These are phyloP conservation scores for Diutina catenulata DNA, from an alignment of 1,139 yeast genomes.

Conservation along the genomic window DNA sequence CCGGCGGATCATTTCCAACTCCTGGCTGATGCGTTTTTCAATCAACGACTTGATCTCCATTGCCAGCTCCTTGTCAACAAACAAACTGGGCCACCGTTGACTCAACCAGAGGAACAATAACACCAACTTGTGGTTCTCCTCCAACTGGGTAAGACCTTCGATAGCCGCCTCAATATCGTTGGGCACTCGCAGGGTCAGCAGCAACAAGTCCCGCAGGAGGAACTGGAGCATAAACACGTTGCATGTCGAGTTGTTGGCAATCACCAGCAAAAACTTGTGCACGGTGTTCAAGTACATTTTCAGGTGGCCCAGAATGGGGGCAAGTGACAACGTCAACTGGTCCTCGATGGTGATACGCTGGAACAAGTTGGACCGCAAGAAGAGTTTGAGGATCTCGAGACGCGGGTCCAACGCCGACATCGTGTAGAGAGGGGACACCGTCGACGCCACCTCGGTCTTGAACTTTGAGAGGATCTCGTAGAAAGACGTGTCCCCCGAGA, in stretches of 20 bases:
- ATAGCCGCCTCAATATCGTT: conserved; percentile 15
- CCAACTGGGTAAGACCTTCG: conserved; percentile 39
- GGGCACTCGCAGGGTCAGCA: conserved; percentile 7
- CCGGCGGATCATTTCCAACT: conserved; percentile 19
- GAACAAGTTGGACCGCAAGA: conserved; percentile 23
- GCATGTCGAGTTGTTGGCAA: conserved; percentile 25
- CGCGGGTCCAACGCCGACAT: conserved; percentile 25
- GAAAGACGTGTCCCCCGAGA: conserved; percentile 35
- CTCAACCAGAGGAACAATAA: conserved; percentile 76
- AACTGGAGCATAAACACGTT: conserved; percentile 34
- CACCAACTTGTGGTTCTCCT: conserved; percentile 57
- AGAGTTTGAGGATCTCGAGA: conserved; percentile 30
- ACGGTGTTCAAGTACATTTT: conserved; percentile 16
- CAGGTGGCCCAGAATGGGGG: conserved; percentile 35
- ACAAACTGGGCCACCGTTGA: conserved; percentile 74
- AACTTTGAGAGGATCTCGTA: conserved; percentile 36
- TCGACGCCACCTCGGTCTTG: conserved; percentile 17
- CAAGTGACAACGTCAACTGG: conserved; percentile 44
- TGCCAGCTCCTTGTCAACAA: conserved; percentile 70
- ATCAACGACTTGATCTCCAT: conserved; percentile 51
- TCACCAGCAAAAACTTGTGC: conserved; percentile 23
- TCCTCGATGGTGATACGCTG: conserved; percentile 30
- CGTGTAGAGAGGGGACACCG: not conserved
- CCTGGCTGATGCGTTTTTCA: conserved; percentile 56
- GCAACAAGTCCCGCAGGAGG: conserved; percentile 13